Evolutionary conservation across 2,329 filamentous ascomycete species (phyloP), one percentile per base, ranked within the genome.

Genomic region (Trichoderma guizhouense): DNA sequence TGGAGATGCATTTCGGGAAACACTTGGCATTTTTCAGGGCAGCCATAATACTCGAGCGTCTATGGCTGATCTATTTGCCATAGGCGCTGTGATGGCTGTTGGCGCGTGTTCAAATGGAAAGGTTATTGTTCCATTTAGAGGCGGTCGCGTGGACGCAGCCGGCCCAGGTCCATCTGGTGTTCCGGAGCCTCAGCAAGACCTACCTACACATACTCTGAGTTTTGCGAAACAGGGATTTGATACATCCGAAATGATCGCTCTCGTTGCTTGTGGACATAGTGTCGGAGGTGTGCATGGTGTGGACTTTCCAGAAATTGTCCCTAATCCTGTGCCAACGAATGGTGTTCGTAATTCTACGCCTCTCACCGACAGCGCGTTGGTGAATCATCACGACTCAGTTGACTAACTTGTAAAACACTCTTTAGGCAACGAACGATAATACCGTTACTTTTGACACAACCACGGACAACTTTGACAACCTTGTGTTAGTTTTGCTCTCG

Each of bases 271-370:
- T 11, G 65, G 65, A 5, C 65, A 68, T 34, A 60, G 34, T 9
- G 39, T 68, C 8, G 65, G 65, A 24, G 65, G 65, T 26, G 53
- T 68, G 3, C 65, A 68, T 47, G 65, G 65, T 18, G 65, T 68
- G 5, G 65, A 68, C 53, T 60, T 68, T 43, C 65, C 65, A 18
- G 34, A 60, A 47, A 68, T 68, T 68, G 65, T 68, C 26, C 53
- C 65, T 5, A 60, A 68, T 28, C 65, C 65, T 30, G 18, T 36
- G 14, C 55, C 53, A 34, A 39, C 36, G 3, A 30, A 11, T 63
- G 34, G 21, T 21, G 53, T 67, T 21, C 14, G 51, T 67, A 28
- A 57, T 26, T 21, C 21, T 15, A 39, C 9, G 8, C 24, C 7
- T 39, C n/a, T 24, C 2, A 15, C 26, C 8, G 18, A 32, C 9